phyloP scores from a whole-genome alignment of 2,329 filamentous ascomycete genomes.

The Arthrobotrys megalospora region DNA sequence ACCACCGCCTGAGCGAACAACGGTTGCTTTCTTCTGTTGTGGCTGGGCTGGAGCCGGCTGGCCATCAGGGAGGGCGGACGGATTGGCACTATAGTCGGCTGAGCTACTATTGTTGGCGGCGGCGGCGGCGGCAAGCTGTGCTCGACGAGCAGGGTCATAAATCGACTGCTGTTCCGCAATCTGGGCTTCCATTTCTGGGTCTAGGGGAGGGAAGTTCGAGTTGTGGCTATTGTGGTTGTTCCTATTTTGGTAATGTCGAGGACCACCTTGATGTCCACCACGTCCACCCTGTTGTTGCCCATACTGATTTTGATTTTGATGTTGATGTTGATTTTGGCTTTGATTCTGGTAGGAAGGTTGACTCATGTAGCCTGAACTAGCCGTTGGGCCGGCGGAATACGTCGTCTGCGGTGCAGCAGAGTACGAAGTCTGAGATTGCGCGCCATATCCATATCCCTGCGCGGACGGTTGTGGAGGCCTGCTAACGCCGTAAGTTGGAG shows the following conservation, averaged over 20 bases:
- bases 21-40: constrained; percentile 82
- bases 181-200: constrained; percentile 89
- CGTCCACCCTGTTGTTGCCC: constrained; percentile 65
- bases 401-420: constrained; percentile 65
- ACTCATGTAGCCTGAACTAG: constrained; percentile 60
- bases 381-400: constrained; percentile 66
- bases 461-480: constrained; percentile 27
- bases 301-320: constrained; percentile 34
- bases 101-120: constrained; percentile 67
- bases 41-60: constrained; percentile 70
- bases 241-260: constrained; percentile 66
- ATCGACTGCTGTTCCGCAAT: constrained; percentile 96
- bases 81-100: constrained; percentile 62
- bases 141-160: constrained; percentile 73
- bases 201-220: constrained; percentile 68
- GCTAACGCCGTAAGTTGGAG: constrained; percentile 60
- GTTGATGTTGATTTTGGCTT: constrained; percentile 47
- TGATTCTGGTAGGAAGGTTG: constrained; percentile 57
- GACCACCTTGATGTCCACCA: constrained; percentile 73
- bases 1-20: constrained; percentile 88
- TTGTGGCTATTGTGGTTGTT: constrained; percentile 69
- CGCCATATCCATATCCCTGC: constrained; percentile 37
- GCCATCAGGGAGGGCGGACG: constrained; percentile 62
- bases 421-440: constrained; percentile 56
- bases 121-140: constrained; percentile 68